phyloP scores from a whole-genome alignment of 2,329 filamentous ascomycete genomes.

The Cercospora janseana region DNA sequence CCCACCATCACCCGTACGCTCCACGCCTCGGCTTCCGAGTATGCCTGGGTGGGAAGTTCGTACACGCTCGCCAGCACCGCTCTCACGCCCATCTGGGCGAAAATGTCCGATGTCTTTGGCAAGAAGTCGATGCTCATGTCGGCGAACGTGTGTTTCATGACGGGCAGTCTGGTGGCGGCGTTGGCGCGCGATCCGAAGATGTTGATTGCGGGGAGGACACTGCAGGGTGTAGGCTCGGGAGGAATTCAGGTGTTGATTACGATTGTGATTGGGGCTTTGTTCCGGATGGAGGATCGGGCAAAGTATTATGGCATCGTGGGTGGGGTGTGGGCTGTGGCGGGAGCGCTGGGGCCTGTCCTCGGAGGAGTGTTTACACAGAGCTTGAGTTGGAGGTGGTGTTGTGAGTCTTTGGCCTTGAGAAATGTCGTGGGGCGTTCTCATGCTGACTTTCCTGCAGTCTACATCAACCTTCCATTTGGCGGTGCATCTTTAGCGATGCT shows the following conservation, averaged over 20 bases:
- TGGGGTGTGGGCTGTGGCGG: slow-evolving; percentile 46
- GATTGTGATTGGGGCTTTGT: slow-evolving; percentile 52
- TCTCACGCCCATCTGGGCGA: slow-evolving; percentile 59
- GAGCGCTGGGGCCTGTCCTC: slow-evolving; percentile 42
- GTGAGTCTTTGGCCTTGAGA: slow-evolving; percentile 8
- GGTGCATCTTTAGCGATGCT: slow-evolving; percentile 58
- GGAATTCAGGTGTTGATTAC: slow-evolving; percentile 49
- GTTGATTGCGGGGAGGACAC: slow-evolving; percentile 54
- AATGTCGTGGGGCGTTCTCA: background rate
- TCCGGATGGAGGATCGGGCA: slow-evolving; percentile 49
- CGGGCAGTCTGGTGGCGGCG: slow-evolving; percentile 22
- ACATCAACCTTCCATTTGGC: slow-evolving; percentile 49
- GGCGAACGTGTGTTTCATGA: slow-evolving; percentile 60
- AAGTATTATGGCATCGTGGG: slow-evolving; percentile 44
- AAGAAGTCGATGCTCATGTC: slow-evolving; percentile 60
- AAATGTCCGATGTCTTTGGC: slow-evolving; percentile 65
- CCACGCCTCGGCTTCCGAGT: slow-evolving; percentile 46
- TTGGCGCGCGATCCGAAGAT: slow-evolving; percentile 15
- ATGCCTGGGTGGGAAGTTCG: slow-evolving; percentile 55
- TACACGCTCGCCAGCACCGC: slow-evolving; percentile 52
- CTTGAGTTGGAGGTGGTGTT: slow-evolving; percentile 25
- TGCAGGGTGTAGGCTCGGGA: slow-evolving; percentile 55
- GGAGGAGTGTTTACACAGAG: slow-evolving; percentile 43
- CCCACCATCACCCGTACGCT: slow-evolving; percentile 51
- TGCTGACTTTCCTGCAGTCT: slow-evolving; percentile 36